Percentiles rank a stretch among this genome's conserved stretches.
Evolutionary conservation across 306 rosid genomes (phyloP).

Genomic region (Macrotyloma uniflorum): DNA sequence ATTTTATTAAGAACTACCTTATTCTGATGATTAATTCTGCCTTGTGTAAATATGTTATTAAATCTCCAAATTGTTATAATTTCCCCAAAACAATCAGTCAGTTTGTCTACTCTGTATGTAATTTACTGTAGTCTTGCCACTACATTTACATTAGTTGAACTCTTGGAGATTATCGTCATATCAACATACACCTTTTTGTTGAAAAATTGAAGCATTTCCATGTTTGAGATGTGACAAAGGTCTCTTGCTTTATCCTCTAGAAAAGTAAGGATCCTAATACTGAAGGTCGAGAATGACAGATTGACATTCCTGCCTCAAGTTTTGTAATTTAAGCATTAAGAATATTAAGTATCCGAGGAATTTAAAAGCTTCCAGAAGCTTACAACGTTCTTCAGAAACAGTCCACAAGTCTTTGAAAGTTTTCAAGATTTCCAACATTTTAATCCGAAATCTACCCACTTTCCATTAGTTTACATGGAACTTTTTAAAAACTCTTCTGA

Average conservation of each 20-base stretch:
- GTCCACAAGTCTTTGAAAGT: no score
- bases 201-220: background rate
- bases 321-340: background rate
- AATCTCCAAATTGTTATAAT: background rate
- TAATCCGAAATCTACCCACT: background rate
- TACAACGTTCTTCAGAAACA: no score
- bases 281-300: background rate
- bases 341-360: background rate
- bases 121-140: background rate
- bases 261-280: background rate
- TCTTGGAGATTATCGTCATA: slow-evolving; percentile 3
- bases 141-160: background rate
- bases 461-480: background rate
- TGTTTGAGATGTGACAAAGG: background rate
- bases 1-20: background rate
- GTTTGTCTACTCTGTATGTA: background rate
- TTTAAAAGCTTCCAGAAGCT: background rate
- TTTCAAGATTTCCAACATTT: background rate
- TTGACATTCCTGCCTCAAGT: background rate
- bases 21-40: background rate
- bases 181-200: slow-evolving; percentile 11
- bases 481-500: background rate
- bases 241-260: background rate
- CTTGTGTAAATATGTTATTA: background rate
- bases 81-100: background rate